phyloP scores from a whole-genome alignment of 176 grass and related monocot genomes.

The Musa itinerans region DNA sequence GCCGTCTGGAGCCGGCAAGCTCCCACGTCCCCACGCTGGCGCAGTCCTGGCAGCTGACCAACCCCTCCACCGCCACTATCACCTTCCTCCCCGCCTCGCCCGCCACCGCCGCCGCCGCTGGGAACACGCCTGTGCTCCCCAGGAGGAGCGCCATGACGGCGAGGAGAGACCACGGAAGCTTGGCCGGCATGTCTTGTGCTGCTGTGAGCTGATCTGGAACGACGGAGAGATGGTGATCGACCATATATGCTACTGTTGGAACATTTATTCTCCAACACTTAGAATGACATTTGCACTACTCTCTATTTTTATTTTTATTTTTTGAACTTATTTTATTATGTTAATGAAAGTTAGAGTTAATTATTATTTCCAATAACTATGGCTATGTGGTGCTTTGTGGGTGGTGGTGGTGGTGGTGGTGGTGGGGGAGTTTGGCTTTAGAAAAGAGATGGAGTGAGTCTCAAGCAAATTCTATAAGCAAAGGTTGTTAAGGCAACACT shows the following conservation, averaged over 20 bases:
- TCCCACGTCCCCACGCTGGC: constrained; percentile 21
- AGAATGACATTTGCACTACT: too few species aligned
- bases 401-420: too few species aligned
- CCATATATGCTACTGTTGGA: too few species aligned
- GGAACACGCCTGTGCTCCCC: neutral
- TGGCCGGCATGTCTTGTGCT: neutral
- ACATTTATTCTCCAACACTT: too few species aligned
- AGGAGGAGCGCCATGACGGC: neutral
- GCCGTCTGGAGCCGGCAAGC: constrained; percentile 29
- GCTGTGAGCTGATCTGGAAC: neutral
- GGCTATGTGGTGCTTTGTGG: too few species aligned
- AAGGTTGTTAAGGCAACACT: too few species aligned
- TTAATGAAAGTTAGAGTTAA: too few species aligned
- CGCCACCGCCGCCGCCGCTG: neutral
- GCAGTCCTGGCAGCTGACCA: constrained; percentile 65
- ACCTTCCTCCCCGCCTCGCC: constrained; percentile 4
- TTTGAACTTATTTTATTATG: too few species aligned
- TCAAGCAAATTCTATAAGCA: neutral
- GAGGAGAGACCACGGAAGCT: neutral
- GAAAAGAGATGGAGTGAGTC: neutral
- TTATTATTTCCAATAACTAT: too few species aligned
- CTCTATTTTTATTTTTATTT: too few species aligned
- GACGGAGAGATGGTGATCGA: neutral
- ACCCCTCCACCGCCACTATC: constrained; percentile 39
- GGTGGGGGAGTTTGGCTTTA: neutral